Evolutionary conservation across 2,329 filamentous ascomycete species (phyloP), one percentile per base, ranked within the genome.

Genomic region (Fusarium lyarnte): DNA sequence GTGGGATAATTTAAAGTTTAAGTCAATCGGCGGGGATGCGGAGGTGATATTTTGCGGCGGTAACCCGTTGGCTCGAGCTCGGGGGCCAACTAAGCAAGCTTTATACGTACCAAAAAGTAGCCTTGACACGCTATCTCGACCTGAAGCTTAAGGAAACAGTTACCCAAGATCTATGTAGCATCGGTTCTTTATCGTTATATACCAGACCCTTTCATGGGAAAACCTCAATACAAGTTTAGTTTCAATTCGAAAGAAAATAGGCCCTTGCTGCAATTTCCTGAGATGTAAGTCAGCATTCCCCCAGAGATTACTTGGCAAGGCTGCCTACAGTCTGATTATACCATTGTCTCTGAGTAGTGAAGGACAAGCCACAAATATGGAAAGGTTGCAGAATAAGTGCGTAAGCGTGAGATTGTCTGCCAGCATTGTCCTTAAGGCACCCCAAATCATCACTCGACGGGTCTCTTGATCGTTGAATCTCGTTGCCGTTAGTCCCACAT

Each of bases 201-300:
- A 14, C 16, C 8, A 19, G 8, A 23, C 1, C 5, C 3, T 49
- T 3, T 5, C 2, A 23, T 49, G 3, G 3, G 1, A 14, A 8
- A 14, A 1, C 3, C 8, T 45, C 11, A 2, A 19, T 4, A 3
- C 7, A 6, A 12, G 3, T 23, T 3, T 12, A 19, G 0, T 4
- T 27, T 1, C 9, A 31, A 3, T 3, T 7, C 12, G 13, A 8
- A 25, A 8, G 8, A 2, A 17, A 1, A 11, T 16, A 6, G 13
- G 23, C 17, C 13, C 38, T 38, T 10, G 19, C 31, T 17, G 7
- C 5, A 38, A n/a, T n/a, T 9, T 0, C 12, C 33, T 7, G 7
- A 21, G 7, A 27, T 8, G 3, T 23, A n/a, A 52, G 9, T 13
- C 29, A 38, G 11, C 33, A 21, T 13, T 27, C 7, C 5, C 23